Base-by-base conservation (phyloP, 1,284 basidiomycete species). In the Ustilago esculenta region DNA sequence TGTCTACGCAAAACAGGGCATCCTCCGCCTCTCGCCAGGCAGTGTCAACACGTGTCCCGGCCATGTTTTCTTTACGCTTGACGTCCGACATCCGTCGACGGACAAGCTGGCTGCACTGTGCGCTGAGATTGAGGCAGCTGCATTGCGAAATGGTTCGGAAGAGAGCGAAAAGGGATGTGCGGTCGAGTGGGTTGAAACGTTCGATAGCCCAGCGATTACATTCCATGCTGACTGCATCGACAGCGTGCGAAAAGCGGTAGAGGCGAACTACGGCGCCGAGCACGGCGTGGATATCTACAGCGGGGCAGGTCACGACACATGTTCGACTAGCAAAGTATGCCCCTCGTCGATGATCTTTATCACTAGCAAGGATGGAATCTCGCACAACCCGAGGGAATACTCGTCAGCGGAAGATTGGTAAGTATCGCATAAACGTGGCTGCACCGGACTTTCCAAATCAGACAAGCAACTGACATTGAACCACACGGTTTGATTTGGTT, bases 251-350 rank as follows among this genome's bases (percentile, higher is more conserved):
- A 51, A 53, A 35, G 67, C 67, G 0, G 58, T 47, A 35, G 52
- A 65, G 42, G 46, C 33, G 24, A 61, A 63, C 42, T 58, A 42
- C 33, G 59, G 61, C 15, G 32, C 33, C n/a, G 52, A 65, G 5
- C 51, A 55, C 4, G 41, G 52, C 8, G 10, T 53, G 17, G 67
- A 70, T 30, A 52, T 70, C 25, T 61, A 60, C 49, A 63, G 58
- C 30, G 67, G 67, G n/a, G 67, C 67, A 5, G 67, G 67, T 3
- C 67, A 70, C 53, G 67, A 70, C n/a, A 63, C 67, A 5, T 70
- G 67, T 17, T 70, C 58, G 29, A 70, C 67, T 1, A 63, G 58
- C 33, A 70, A 63, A 40, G 43, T 50, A 8, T 70, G 67, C 12
- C 67, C 67, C 11, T 63, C 67, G 11, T 57, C 60, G 14, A 70